phyloP scores from a whole-genome alignment of 495 filamentous ascomycete species.

The Xeromyces bisporus region DNA sequence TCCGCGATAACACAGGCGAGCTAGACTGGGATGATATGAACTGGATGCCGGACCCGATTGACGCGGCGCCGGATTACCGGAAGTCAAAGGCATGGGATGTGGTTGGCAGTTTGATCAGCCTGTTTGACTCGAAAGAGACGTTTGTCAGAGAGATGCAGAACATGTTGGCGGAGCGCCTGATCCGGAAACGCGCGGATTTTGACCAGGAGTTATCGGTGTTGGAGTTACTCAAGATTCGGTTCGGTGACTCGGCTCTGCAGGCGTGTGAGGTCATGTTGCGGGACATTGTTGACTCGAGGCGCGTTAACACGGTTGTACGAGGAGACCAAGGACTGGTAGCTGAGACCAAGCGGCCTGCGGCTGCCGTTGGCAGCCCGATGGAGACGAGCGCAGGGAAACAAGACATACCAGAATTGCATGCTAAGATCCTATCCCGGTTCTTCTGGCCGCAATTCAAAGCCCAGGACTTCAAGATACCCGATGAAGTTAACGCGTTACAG shows the following conservation, averaged over 20 bases:
- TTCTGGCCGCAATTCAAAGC: slow-evolving; percentile 84
- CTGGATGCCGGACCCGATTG: slow-evolving; percentile 83
- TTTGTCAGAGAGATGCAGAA: slow-evolving; percentile 89
- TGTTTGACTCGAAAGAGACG: slow-evolving; percentile 70
- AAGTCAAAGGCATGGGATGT: slow-evolving; percentile 80
- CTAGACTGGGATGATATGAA: slow-evolving; percentile 78
- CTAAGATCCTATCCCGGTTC: slow-evolving; percentile 76
- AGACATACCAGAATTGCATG: slow-evolving; percentile 37
- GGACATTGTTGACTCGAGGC: slow-evolving; percentile 74
- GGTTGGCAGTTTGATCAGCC: slow-evolving; percentile 73
- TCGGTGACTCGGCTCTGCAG: slow-evolving; percentile 72
- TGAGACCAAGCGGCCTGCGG: slow-evolving; percentile 2
- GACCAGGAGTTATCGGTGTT: slow-evolving; percentile 68
- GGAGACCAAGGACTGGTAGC: slow-evolving; percentile 25
- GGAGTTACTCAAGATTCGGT: slow-evolving; percentile 72
- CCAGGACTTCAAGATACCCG: slow-evolving; percentile 57
- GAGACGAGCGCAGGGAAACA: slow-evolving; percentile 1
- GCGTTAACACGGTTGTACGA: slow-evolving; percentile 48
- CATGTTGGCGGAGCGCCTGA: slow-evolving; percentile 65
- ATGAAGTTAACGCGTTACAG: slow-evolving; percentile 43
- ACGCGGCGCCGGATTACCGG: slow-evolving; percentile 82
- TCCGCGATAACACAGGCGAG: slow-evolving; percentile 41
- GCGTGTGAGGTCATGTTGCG: slow-evolving; percentile 93
- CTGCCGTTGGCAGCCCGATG: slow-evolving; percentile 2
- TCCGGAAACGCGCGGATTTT: slow-evolving; percentile 52